These are phyloP conservation scores for Ammopiptanthus mongolicus DNA, from an alignment of 306 rosid species.

Conservation along the genomic window DNA sequence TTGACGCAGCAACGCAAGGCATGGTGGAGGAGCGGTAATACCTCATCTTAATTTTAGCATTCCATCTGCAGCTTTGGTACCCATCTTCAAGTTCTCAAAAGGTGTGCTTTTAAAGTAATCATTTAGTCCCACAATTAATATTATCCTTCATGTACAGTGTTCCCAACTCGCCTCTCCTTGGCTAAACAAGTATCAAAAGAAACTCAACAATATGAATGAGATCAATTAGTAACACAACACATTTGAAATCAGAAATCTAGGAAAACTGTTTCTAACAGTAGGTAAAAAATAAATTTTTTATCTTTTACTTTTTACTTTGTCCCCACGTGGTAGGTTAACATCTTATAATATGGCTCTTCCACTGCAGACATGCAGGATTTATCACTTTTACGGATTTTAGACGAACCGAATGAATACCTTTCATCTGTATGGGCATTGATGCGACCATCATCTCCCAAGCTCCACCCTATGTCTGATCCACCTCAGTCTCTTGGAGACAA, in stretches of 20 bases:
- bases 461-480: slow-evolving; percentile 37
- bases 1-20: slow-evolving; percentile 82
- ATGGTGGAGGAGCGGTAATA: slow-evolving; percentile 77
- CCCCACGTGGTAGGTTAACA: slow-evolving; percentile 3
- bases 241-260: background rate
- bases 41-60: slow-evolving; percentile 96
- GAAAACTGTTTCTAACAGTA: background rate
- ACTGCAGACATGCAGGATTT: slow-evolving; percentile 59
- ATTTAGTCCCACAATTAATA: background rate
- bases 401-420: slow-evolving; percentile 58
- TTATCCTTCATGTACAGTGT: background rate
- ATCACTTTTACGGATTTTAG: slow-evolving; percentile 56
- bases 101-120: slow-evolving; percentile 35
- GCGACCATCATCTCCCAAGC: slow-evolving; percentile 64
- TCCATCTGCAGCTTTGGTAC: slow-evolving; percentile 73
- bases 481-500: slow-evolving; percentile 37
- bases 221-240: background rate
- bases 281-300: background rate
- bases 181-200: background rate
- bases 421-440: slow-evolving; percentile 82
- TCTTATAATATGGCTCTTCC: slow-evolving; percentile 16
- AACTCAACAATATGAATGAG: background rate
- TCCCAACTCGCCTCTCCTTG: background rate
- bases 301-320: background rate
- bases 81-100: slow-evolving; percentile 63